phyloP scores from a whole-genome alignment of 176 grass and related monocot genomes.

The Elaeis guineensis region DNA sequence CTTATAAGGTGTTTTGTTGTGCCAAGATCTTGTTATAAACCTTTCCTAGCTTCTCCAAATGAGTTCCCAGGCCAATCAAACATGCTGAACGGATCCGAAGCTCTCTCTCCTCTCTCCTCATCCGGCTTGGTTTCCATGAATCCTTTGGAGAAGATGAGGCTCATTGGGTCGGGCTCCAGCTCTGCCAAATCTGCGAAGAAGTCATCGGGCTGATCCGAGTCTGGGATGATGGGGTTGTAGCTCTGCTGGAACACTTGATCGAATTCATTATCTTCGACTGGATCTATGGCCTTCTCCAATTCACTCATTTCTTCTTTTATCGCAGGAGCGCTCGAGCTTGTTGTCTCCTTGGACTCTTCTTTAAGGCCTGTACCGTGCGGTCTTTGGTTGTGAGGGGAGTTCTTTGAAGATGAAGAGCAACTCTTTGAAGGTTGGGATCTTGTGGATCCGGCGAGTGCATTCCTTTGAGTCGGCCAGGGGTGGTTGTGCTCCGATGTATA shows the following conservation, averaged over 20 bases:
- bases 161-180: constrained; percentile 26
- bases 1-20: background rate
- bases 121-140: constrained; percentile 7
- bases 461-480: constrained; percentile 90
- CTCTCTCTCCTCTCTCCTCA: constrained; percentile 17
- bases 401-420: background rate
- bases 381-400: background rate
- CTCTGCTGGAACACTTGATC: background rate
- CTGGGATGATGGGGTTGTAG: constrained; percentile 24
- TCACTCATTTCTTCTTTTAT: constrained; percentile 9
- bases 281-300: background rate
- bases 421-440: constrained; percentile 13
- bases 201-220: constrained; percentile 21
- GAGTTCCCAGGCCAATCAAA: constrained; percentile 26
- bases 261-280: background rate
- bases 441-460: constrained; percentile 73
- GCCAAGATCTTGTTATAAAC: constrained; percentile 7
- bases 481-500: constrained; percentile 99
- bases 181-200: constrained; percentile 14
- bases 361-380: background rate
- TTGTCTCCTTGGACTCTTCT: background rate
- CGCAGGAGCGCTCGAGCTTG: background rate
- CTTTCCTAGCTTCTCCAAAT: constrained; percentile 8
- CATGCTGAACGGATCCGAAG: constrained; percentile 48
- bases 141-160: constrained; percentile 26